Conservation (phyloP, 78 protist genomes). For the Dictyostelium citrinum region DNA sequence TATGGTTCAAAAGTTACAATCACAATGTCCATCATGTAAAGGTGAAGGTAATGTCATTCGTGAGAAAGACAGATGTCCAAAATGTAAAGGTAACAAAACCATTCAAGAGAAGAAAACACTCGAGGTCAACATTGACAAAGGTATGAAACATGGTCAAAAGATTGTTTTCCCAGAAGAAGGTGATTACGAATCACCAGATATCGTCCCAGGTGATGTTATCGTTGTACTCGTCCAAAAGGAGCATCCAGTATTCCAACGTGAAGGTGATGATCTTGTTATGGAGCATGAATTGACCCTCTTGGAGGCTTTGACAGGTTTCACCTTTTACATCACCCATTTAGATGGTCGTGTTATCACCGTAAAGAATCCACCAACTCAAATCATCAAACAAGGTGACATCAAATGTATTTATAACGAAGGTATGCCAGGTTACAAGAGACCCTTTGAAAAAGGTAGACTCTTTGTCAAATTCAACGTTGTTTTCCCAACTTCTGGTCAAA, state of each 20-base stretch:
- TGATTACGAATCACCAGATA: slow-evolving; percentile 92
- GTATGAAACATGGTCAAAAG: slow-evolving; percentile 93
- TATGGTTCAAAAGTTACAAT: slow-evolving; percentile 90
- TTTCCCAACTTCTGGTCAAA: slow-evolving; percentile 87
- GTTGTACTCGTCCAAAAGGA: slow-evolving; percentile 90
- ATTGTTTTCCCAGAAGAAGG: slow-evolving; percentile 96
- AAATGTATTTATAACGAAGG: slow-evolving; percentile 94
- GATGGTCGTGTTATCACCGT: slow-evolving; percentile 92
- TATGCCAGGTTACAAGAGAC: slow-evolving; percentile 93
- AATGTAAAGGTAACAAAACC: slow-evolving; percentile 91
- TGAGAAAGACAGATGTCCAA: slow-evolving; percentile 87
- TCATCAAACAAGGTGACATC: slow-evolving; percentile 89
- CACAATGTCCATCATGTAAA: slow-evolving; percentile 87
- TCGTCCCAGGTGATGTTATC: slow-evolving; percentile 96
- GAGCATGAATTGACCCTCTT: slow-evolving; percentile 77
- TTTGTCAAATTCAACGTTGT: slow-evolving; percentile 84
- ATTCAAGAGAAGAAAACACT: slow-evolving; percentile 87
- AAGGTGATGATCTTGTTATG: slow-evolving; percentile 93
- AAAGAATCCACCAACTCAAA: slow-evolving; percentile 68
- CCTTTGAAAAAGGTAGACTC: slow-evolving; percentile 93
- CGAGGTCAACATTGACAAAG: slow-evolving; percentile 95
- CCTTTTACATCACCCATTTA: slow-evolving; percentile 88
- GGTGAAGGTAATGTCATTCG: slow-evolving; percentile 91
- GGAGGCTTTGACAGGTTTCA: slow-evolving; percentile 96
- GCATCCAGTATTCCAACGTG: slow-evolving; percentile 91